Conservation (phyloP, 495 filamentous ascomycete genomes). For the Aspergillus olivimuriae region DNA sequence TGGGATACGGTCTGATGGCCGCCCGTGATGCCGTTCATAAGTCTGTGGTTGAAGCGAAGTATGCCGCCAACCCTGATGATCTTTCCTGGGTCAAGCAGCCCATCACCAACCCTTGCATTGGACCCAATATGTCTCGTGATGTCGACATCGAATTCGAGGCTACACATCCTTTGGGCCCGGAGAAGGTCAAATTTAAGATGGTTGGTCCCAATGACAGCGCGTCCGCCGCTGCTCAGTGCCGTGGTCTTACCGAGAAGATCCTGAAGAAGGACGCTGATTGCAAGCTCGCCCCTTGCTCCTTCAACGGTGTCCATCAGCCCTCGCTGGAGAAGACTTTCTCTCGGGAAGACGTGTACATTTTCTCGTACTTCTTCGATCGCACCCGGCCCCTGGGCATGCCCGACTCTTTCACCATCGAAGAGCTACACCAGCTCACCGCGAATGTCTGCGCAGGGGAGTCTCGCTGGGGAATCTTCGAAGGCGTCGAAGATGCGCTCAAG, state of each 20-base stretch:
- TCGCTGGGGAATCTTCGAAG: slow-evolving; percentile 71
- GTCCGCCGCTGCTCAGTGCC: slow-evolving; percentile 77
- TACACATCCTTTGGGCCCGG: slow-evolving; percentile 54
- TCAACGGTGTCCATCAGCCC: slow-evolving; percentile 94
- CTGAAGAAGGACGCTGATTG: slow-evolving; percentile 82
- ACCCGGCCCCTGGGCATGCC: slow-evolving; percentile 90
- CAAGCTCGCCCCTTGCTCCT: slow-evolving; percentile 83
- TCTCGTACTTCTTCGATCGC: slow-evolving; percentile 97
- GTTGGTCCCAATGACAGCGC: slow-evolving; percentile 62
- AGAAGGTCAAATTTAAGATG: slow-evolving; percentile 71
- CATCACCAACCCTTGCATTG: slow-evolving; percentile 84
- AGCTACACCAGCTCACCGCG: slow-evolving; percentile 75
- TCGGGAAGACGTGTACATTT: slow-evolving; percentile 87
- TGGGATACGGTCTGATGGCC: slow-evolving; percentile 94
- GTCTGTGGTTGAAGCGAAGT: slow-evolving; percentile 56
- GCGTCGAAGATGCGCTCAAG: slow-evolving; percentile 60
- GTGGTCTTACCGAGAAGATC: slow-evolving; percentile 80
- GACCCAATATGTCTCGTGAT: slow-evolving; percentile 63
- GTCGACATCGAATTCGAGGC: slow-evolving; percentile 61
- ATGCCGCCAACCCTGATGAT: slow-evolving; percentile 40
- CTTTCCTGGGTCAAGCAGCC: slow-evolving; percentile 54
- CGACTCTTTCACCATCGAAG: slow-evolving; percentile 81
- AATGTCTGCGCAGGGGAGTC: slow-evolving; percentile 77
- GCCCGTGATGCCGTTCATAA: slow-evolving; percentile 82
- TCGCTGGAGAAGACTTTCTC: slow-evolving; percentile 88